Conservation (phyloP, 1,139 yeast species). For the Citeromyces hawaiiensis region DNA sequence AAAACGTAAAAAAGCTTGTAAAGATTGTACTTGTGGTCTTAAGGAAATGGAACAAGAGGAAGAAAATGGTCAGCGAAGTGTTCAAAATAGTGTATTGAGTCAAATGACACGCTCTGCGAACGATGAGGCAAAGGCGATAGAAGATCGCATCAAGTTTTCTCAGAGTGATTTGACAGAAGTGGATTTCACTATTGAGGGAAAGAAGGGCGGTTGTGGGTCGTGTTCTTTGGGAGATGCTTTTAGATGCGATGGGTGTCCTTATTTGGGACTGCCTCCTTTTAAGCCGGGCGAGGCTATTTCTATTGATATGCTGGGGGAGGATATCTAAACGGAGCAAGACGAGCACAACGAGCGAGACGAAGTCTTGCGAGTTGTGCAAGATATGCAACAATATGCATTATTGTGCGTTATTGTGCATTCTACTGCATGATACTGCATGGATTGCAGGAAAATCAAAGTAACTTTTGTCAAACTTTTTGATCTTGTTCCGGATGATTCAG, state of each 20-base stretch:
- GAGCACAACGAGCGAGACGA: no score
- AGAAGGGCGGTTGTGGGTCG: constrained; percentile 92
- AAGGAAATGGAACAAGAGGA: constrained; percentile 63
- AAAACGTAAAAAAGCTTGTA: constrained; percentile 77
- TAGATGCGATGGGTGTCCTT: constrained; percentile 97
- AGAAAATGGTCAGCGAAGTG: constrained; percentile 30
- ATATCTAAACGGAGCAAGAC: no score
- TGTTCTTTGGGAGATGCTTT: constrained; percentile 97
- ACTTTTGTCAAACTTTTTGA: no score
- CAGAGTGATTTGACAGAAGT: constrained; percentile 69
- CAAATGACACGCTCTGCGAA: constrained; percentile 39
- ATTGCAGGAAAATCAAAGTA: no score
- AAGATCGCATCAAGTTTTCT: constrained; percentile 43
- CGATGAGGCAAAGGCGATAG: constrained; percentile 38
- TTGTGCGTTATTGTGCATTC: no score
- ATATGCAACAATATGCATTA: no score
- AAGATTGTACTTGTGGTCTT: constrained; percentile 95
- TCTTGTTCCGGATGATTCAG: no score
- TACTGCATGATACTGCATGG: no score
- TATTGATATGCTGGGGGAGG: constrained; percentile 37
- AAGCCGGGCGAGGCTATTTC: constrained; percentile 81
- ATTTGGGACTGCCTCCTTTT: constrained; percentile 91
- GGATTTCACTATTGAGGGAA: constrained; percentile 91
- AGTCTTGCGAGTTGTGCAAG: no score
- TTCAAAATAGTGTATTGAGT: constrained; percentile 31